phyloP scores from a whole-genome alignment of 768 basidiomycete genomes.

The Mycena galopus region DNA sequence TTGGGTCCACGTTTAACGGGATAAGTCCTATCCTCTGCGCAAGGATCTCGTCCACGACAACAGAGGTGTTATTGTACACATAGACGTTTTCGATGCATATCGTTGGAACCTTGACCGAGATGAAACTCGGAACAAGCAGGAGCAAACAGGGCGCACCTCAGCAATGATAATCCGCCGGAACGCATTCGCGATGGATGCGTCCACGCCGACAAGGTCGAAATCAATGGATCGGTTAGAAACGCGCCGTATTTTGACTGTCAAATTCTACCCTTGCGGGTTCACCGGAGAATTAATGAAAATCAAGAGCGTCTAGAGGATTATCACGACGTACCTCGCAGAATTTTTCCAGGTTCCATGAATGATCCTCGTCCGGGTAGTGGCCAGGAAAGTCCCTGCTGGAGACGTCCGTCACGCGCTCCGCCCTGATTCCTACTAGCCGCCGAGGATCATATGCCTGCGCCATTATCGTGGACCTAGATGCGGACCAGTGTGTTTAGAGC shows the following conservation, averaged over 20 bases:
- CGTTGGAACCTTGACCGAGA: slow-evolving; percentile 79
- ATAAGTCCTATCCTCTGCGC: slow-evolving; percentile 93
- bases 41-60: slow-evolving; percentile 94
- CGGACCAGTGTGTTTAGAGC: too few relatives aligned
- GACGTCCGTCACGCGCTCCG: slow-evolving; percentile 82
- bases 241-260: slow-evolving; percentile 80
- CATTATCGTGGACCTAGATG: neutral
- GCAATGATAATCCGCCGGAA: slow-evolving; percentile 93
- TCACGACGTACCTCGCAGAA: slow-evolving; percentile 78
- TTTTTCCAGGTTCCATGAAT: slow-evolving; percentile 82
- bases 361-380: slow-evolving; percentile 86
- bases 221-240: slow-evolving; percentile 89
- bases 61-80: slow-evolving; percentile 94
- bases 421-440: slow-evolving; percentile 75
- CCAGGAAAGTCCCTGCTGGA: slow-evolving; percentile 94
- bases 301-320: slow-evolving; percentile 1
- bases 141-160: slow-evolving; percentile 69
- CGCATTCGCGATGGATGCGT: slow-evolving; percentile 96
- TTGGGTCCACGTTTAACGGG: slow-evolving; percentile 89
- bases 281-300: slow-evolving; percentile 32
- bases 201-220: slow-evolving; percentile 95
- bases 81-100: slow-evolving; percentile 93
- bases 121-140: neutral
- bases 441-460: slow-evolving; percentile 45
- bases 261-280: slow-evolving; percentile 66